phyloP scores from a whole-genome alignment of 805 yeast genomes.

The Zygosaccharomyces pseudorouxii region DNA sequence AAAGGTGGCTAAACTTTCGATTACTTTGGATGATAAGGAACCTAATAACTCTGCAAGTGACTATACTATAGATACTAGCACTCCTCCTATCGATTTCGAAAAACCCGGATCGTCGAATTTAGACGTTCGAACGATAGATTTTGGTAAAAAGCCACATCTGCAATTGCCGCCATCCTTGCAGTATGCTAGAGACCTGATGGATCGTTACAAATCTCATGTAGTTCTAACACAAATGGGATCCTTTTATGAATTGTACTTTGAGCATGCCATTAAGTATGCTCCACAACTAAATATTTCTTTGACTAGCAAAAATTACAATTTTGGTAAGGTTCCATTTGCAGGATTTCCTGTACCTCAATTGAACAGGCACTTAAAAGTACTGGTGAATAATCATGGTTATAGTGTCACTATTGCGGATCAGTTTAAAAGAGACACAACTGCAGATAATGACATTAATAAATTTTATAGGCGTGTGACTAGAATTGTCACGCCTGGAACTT shows the following conservation, averaged over 20 bases:
- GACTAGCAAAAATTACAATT: constrained; percentile 48
- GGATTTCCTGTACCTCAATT: constrained; percentile 80
- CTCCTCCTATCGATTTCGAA: background rate
- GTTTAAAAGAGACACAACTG: constrained; percentile 29
- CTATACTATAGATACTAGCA: constrained; percentile 3
- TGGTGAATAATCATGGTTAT: constrained; percentile 64
- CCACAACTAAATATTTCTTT: constrained; percentile 67
- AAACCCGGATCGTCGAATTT: background rate
- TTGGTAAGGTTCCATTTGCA: constrained; percentile 64
- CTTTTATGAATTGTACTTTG: constrained; percentile 82
- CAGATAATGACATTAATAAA: constrained; percentile 35
- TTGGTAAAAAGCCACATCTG: background rate
- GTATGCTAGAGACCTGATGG: constrained; percentile 40
- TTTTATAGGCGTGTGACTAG: constrained; percentile 70
- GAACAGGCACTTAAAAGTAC: constrained; percentile 64
- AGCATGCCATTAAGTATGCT: constrained; percentile 75
- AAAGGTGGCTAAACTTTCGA: constrained; percentile 10
- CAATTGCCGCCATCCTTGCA: constrained; percentile 37
- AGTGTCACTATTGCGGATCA: constrained; percentile 87
- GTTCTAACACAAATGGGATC: constrained; percentile 80
- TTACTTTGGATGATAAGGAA: constrained; percentile 2
- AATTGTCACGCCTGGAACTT: constrained; percentile 87
- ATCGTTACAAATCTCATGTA: constrained; percentile 47
- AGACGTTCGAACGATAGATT: background rate
- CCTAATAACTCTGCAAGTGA: background rate